These are phyloP conservation scores for Apiosordaria backusii DNA, from an alignment of 495 filamentous ascomycete species.

Conservation along the genomic window DNA sequence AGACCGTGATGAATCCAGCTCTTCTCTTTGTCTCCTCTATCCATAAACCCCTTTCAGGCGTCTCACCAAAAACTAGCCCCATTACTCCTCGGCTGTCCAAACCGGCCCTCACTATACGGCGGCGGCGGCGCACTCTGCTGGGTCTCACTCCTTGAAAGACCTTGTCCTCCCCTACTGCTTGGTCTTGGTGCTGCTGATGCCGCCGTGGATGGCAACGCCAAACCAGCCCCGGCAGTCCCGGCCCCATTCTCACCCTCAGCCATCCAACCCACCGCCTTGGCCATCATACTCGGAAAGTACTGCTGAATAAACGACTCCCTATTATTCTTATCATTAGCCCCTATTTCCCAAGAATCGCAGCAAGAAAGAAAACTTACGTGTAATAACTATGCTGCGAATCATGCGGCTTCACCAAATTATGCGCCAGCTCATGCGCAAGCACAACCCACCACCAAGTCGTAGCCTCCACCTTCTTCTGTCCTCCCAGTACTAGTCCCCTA, in stretches of 20 bases:
- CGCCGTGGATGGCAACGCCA: neutral
- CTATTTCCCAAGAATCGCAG: neutral
- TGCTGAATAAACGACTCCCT: slow-evolving; percentile 51
- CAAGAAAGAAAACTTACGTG: slow-evolving; percentile 44
- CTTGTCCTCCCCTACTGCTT: neutral
- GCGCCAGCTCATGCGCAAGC: slow-evolving; percentile 87
- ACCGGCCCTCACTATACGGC: slow-evolving; percentile 15
- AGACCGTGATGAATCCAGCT: too few species aligned
- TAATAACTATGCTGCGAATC: slow-evolving; percentile 83
- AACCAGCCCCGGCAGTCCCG: neutral
- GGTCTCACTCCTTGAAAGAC: neutral
- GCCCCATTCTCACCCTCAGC: neutral
- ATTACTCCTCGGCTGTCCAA: slow-evolving; percentile 1
- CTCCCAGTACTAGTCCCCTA: neutral
- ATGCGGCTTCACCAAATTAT: slow-evolving; percentile 81
- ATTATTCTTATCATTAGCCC: slow-evolving; percentile 3
- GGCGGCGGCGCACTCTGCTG: slow-evolving; percentile 8
- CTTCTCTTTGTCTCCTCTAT: neutral
- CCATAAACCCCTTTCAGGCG: neutral
- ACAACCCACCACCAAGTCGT: slow-evolving; percentile 89
- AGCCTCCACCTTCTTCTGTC: slow-evolving; percentile 57
- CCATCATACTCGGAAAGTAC: slow-evolving; percentile 49
- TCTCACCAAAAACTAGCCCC: slow-evolving; percentile 5
- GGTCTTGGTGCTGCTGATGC: too few species aligned
- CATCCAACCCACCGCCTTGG: slow-evolving; percentile 30